Percentiles rank a stretch among this genome's conserved stretches.
phyloP scores from a whole-genome alignment of 148 eudicot species.

The Rhododendron mucronatum region DNA sequence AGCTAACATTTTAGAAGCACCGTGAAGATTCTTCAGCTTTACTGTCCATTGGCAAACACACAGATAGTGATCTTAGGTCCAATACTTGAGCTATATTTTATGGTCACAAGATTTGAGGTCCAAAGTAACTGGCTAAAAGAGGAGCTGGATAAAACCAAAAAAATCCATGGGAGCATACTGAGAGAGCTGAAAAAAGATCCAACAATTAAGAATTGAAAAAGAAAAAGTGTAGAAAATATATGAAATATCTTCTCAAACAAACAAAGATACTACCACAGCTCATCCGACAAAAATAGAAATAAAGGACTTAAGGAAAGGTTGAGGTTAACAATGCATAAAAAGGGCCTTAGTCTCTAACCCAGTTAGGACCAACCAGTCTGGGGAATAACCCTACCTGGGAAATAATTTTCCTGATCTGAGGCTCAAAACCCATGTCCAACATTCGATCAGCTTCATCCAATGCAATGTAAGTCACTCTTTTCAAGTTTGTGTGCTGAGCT shows the following conservation, averaged over 20 bases:
- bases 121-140: not conserved
- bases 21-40: not conserved
- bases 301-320: not conserved
- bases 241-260: not conserved
- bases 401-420: conserved; percentile 87
- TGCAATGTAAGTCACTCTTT: conserved; percentile 88
- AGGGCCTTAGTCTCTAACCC: not conserved
- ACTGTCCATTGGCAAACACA: not conserved
- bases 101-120: not conserved
- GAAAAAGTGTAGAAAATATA: not conserved
- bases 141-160: not conserved
- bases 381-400: conserved; percentile 50
- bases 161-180: not conserved
- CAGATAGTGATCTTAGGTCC: not conserved
- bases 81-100: not conserved
- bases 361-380: not conserved
- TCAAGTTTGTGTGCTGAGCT: conserved; percentile 84
- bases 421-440: conserved; percentile 99
- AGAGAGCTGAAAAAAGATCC: not conserved
- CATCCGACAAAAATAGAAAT: not conserved
- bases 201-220: not conserved
- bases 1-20: not conserved
- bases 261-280: not conserved
- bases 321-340: not conserved
- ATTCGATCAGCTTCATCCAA: conserved; percentile 98